Evolutionary conservation across 2,329 filamentous ascomycete genomes (phyloP).

Genomic region (Fulvia fulva): DNA sequence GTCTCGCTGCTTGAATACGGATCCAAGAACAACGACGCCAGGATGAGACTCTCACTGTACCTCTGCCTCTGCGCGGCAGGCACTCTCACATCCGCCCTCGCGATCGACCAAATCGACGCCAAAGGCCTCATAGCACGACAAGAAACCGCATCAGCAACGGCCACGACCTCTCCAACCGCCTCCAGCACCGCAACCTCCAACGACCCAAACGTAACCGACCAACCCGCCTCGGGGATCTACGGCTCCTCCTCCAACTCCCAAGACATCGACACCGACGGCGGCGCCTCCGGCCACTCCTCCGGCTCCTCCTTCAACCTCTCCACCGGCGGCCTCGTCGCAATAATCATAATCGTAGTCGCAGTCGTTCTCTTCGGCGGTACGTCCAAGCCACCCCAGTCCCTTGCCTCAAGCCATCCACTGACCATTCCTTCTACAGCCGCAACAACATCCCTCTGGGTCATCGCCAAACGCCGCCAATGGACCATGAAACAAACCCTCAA

Average conservation of each 20-base stretch:
- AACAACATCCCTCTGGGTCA: slow-evolving; percentile 66
- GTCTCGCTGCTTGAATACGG: background rate
- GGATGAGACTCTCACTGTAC: background rate
- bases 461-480: slow-evolving; percentile 84
- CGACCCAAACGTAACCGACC: background rate
- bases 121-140: background rate
- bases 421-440: slow-evolving; percentile 49
- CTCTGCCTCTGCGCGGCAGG: slow-evolving; percentile 1
- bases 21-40: background rate
- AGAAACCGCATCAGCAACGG: background rate
- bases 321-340: slow-evolving; percentile 66
- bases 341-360: slow-evolving; percentile 67
- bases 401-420: too few species aligned
- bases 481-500: slow-evolving; percentile 68
- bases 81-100: slow-evolving; percentile 1
- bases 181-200: background rate
- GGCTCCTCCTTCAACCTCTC: slow-evolving; percentile 61
- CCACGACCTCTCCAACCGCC: background rate
- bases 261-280: slow-evolving; percentile 42
- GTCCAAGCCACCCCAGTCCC: too few species aligned
- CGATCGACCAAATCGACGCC: background rate
- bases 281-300: slow-evolving; percentile 48
- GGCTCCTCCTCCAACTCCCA: background rate
- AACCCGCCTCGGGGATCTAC: slow-evolving; percentile 5
- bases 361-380: slow-evolving; percentile 62